Evolutionary conservation across 1,284 basidiomycete genomes (phyloP).

Genomic region (Tilletia horrida): DNA sequence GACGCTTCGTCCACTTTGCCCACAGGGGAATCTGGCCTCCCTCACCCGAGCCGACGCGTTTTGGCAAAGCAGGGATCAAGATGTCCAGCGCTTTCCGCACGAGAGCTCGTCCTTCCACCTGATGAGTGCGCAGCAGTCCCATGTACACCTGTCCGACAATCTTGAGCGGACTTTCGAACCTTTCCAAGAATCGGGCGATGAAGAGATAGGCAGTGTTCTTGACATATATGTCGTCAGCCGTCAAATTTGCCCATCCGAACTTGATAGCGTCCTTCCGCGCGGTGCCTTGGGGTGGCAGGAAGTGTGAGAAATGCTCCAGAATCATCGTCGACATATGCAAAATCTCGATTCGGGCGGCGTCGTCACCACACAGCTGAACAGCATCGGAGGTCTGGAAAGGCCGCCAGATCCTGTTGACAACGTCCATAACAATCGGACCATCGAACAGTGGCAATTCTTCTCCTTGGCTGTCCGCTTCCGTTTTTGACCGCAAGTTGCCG

Average conservation of each 20-base stretch:
- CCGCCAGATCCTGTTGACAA: constrained; percentile 77
- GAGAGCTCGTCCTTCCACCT: constrained; percentile 70
- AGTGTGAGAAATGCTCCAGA: constrained; percentile 74
- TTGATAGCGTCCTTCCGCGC: constrained; percentile 91
- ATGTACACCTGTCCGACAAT: constrained; percentile 93
- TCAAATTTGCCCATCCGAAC: constrained; percentile 87
- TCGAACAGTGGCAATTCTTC: constrained; percentile 63
- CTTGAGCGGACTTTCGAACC: constrained; percentile 85
- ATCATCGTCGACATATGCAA: constrained; percentile 86
- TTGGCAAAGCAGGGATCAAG: constrained; percentile 77
- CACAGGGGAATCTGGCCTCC: constrained; percentile 65
- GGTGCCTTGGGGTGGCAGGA: constrained; percentile 65
- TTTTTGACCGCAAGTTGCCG: neutral
- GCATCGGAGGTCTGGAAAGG: constrained; percentile 63
- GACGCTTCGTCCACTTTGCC: constrained; percentile 81
- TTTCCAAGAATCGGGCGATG: constrained; percentile 88
- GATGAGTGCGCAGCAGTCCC: constrained; percentile 78
- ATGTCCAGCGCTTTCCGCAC: constrained; percentile 86
- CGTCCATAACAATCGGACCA: constrained; percentile 66
- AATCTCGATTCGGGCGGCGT: constrained; percentile 83
- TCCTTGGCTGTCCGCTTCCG: neutral
- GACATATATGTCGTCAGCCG: constrained; percentile 77
- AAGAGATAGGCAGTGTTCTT: constrained; percentile 92
- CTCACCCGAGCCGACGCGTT: constrained; percentile 56
- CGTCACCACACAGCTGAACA: constrained; percentile 63